A percentile compares a stretch with the other conserved stretches of the same genome.
These are phyloP conservation scores for Dendrobium officinale DNA, from an alignment of 106 monocot species.

Conservation along the genomic window DNA sequence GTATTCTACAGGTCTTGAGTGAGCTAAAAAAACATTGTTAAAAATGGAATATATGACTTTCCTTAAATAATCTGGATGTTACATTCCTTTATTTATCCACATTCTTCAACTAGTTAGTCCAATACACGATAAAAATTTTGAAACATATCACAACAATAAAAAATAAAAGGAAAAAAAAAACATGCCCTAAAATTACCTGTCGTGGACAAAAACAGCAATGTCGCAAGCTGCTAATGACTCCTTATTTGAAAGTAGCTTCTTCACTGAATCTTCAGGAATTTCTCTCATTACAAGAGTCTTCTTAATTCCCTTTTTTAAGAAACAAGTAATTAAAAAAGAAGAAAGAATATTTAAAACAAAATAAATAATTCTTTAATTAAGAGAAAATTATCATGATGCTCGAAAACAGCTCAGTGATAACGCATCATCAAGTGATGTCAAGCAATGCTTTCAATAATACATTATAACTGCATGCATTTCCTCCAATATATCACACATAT, in stretches of 20 bases:
- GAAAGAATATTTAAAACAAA: background rate
- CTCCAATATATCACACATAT: background rate
- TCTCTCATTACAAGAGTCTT: constrained; percentile 93
- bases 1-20: too few species aligned
- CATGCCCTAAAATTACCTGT: constrained; percentile 46
- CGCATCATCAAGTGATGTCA: background rate
- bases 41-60: too few species aligned
- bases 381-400: background rate
- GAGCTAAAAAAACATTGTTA: too few species aligned
- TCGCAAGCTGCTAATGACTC: constrained; percentile 89
- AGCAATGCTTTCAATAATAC: background rate
- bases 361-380: background rate
- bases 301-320: constrained; percentile 42
- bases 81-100: background rate
- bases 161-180: background rate
- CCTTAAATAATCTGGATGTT: background rate
- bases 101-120: background rate
- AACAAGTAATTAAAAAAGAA: background rate
- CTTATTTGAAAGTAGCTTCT: constrained; percentile 48
- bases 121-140: background rate
- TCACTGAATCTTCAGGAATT: constrained; percentile 79
- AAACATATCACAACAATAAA: background rate
- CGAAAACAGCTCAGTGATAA: background rate
- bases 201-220: constrained; percentile 82
- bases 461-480: background rate